Evolutionary conservation across 305 asterid species (phyloP).

Genomic region (Fraxinus floribunda): DNA sequence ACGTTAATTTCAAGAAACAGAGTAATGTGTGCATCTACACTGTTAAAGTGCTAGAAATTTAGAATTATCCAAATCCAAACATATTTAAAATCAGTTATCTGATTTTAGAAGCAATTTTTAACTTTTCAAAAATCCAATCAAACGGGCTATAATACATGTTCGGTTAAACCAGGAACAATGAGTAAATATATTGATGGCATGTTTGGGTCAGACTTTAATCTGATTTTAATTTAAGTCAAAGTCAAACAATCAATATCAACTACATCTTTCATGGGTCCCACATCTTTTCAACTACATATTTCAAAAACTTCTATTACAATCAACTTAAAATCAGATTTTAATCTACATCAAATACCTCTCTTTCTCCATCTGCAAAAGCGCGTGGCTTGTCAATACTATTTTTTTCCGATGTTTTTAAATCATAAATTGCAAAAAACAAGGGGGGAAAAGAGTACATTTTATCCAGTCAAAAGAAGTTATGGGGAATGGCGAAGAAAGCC

Average conservation of each 20-base stretch:
- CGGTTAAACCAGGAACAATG: not conserved
- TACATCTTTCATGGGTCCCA: too few species aligned
- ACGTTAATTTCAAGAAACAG: not conserved
- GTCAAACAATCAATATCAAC: too few species aligned
- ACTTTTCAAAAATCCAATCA: too few species aligned
- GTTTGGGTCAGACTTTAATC: too few species aligned
- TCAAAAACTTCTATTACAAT: too few species aligned
- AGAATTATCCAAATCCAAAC: not conserved
- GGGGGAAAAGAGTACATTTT: constrained; percentile 36
- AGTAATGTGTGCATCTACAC: not conserved
- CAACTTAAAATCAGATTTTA: too few species aligned
- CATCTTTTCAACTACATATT: too few species aligned
- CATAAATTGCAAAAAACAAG: not conserved
- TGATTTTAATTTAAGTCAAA: too few species aligned
- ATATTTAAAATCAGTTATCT: too few species aligned
- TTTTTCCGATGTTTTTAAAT: not conserved
- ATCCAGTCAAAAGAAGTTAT: constrained; percentile 56
- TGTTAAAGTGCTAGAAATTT: not conserved
- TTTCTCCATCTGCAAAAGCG: not conserved
- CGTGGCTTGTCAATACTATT: not conserved
- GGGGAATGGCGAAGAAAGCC: constrained; percentile 49
- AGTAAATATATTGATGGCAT: not conserved
- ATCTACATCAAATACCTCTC: too few species aligned
- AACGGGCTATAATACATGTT: not conserved
- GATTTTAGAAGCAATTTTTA: too few species aligned